Evolutionary conservation across 306 rosid species (phyloP).

Genomic region (Sicyos edulis): DNA sequence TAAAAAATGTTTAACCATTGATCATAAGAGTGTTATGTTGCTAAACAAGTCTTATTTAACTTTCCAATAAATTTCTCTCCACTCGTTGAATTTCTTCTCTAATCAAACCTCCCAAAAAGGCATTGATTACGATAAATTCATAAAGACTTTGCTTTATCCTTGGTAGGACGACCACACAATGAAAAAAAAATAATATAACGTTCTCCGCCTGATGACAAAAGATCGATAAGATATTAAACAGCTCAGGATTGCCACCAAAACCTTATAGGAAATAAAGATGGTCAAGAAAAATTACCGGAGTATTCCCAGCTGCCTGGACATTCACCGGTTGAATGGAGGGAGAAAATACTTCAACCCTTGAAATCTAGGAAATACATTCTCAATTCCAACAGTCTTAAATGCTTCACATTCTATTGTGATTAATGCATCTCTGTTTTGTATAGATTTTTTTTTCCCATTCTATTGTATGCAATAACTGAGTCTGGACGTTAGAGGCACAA

Average conservation of each 20-base stretch:
- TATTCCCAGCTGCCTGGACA: too few relatives aligned
- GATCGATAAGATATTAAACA: not conserved
- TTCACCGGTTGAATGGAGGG: too few relatives aligned
- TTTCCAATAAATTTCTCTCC: slow-evolving; percentile 1
- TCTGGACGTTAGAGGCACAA: too few relatives aligned
- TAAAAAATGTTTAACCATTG: not conserved
- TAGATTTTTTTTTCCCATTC: too few relatives aligned
- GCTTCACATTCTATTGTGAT: too few relatives aligned
- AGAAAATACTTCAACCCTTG: too few relatives aligned
- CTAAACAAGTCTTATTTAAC: not conserved
- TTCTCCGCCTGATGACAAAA: not conserved
- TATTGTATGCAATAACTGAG: too few relatives aligned
- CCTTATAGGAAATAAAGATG: not conserved
- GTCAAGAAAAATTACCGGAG: too few relatives aligned
- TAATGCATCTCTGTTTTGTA: too few relatives aligned
- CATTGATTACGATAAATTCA: not conserved
- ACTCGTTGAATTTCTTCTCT: not conserved
- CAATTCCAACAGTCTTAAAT: too few relatives aligned
- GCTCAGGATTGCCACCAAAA: not conserved
- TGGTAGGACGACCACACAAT: not conserved
- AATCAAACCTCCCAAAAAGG: not conserved
- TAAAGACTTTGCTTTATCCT: not conserved
- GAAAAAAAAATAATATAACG: not conserved
- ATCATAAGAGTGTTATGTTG: too few relatives aligned
- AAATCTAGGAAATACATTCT: too few relatives aligned